Evolutionary conservation across 768 basidiomycete genomes (phyloP).

Genomic region (Mycena belliarum): DNA sequence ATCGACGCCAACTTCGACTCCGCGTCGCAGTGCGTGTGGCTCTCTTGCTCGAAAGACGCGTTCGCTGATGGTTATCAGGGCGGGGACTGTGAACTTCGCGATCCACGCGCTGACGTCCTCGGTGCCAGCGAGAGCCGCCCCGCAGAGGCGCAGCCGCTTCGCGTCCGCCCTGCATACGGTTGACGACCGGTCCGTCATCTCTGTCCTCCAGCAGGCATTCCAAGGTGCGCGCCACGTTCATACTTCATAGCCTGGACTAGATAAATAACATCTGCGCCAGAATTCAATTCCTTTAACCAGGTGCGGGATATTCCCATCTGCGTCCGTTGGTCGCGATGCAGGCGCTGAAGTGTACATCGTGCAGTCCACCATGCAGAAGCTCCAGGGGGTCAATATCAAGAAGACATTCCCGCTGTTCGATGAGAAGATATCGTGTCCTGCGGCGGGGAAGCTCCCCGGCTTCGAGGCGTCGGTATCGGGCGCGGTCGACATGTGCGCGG

Average conservation of each 20-base stretch:
- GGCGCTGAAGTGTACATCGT: not conserved
- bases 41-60: not conserved
- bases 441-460: slow-evolving; percentile 14
- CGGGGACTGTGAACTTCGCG: slow-evolving; percentile 34
- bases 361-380: slow-evolving; percentile 18
- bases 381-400: slow-evolving; percentile 22
- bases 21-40: slow-evolving; percentile 24
- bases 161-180: not conserved
- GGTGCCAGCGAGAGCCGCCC: slow-evolving; percentile 3
- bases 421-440: slow-evolving; percentile 23
- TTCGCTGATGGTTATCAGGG: slow-evolving; percentile 10
- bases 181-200: slow-evolving; percentile 16
- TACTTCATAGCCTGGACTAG: too few relatives aligned
- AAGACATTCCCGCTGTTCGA: slow-evolving; percentile 27
- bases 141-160: slow-evolving; percentile 14
- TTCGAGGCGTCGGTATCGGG: slow-evolving; percentile 23
- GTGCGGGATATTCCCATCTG: not conserved
- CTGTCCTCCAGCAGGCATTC: slow-evolving; percentile 21
- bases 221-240: too few relatives aligned
- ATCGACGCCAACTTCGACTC: slow-evolving; percentile 42
- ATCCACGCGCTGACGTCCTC: slow-evolving; percentile 24
- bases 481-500: slow-evolving; percentile 25
- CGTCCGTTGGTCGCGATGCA: not conserved
- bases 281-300: slow-evolving; percentile 24
- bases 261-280: not conserved